Base-by-base conservation (phyloP, 257 asterid species). In the Linderniella brevidens region DNA sequence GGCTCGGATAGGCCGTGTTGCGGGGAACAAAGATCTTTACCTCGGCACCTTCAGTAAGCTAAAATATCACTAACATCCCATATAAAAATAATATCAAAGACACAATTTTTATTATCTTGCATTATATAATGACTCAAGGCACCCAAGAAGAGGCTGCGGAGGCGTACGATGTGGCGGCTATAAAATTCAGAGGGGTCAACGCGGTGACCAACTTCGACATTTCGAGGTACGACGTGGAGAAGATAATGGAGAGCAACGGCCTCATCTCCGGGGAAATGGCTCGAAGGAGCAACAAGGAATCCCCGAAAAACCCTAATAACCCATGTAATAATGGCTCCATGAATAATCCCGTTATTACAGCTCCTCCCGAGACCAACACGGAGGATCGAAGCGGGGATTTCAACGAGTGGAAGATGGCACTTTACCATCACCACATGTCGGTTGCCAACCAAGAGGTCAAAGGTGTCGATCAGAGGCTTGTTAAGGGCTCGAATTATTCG, bases 131-230 rank as follows among this genome's bases (percentile, higher is more conserved):
- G 17, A 19, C 0, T 49, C 48, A 48, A 85, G 96, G 93, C 63
- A 92, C 95, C 5, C 96, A 92, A 62, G 99, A 92, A 64, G 99
- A 92, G 70, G 99, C 99, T 13, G 99, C 96, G 0, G 99, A 92
- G 78, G 99, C 99, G 7, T 92, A 92, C 39, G 99, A 90, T 35
- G 69, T 90, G 10, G 99, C 99, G 0, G 99, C 96, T 1, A 90
- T 90, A 14, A 90, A 86, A 54, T 90, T 90, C 40, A 59, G 99
- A 8, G 96, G 99, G 0, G 70, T 70, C 39, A 85, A 77, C 37
- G 99, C 99, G 0, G 99, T 90, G 0, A 90, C 96, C 3, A 90
- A 90, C 68, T 90, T 90, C 12, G 99, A 77, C 62, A 71, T 79
- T 8, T 62, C 96, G 13, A 66, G 80, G 7, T 88, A 88, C 19